Evolutionary conservation across 495 filamentous ascomycete species (phyloP).

Genomic region (Chaetomidium leptoderma): DNA sequence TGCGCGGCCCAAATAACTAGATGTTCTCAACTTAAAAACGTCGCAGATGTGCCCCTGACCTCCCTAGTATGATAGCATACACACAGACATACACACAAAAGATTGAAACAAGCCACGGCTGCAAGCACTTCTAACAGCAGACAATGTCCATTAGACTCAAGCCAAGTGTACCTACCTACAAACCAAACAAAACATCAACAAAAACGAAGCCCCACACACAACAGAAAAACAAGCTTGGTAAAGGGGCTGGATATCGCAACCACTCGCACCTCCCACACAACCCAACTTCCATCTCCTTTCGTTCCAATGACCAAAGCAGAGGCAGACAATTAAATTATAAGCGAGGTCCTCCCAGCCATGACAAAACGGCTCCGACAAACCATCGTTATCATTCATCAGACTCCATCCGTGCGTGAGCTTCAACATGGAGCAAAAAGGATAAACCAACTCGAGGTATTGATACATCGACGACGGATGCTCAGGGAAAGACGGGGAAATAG

Average conservation of each 20-base stretch:
- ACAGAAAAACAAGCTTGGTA: conserved; percentile 1
- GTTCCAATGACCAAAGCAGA: not conserved
- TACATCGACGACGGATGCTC: conserved; percentile 7
- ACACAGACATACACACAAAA: not conserved
- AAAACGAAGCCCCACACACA: not conserved
- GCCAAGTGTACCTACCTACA: not conserved
- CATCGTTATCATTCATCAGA: conserved; percentile 4
- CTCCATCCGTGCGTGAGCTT: not conserved
- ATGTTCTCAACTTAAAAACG: no score
- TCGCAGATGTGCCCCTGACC: no score
- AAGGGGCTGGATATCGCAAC: conserved; percentile 12
- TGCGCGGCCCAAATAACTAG: no score
- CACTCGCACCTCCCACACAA: conserved; percentile 10
- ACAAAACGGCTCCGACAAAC: not conserved
- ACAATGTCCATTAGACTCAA: not conserved
- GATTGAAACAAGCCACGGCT: not conserved
- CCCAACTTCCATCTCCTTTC: not conserved
- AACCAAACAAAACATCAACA: conserved; percentile 1
- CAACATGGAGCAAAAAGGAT: not conserved
- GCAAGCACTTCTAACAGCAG: not conserved
- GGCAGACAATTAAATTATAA: not conserved
- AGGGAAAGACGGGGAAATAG: conserved; percentile 9
- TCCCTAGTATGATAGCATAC: no score
- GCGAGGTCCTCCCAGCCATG: not conserved
- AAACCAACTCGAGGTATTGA: conserved; percentile 3